Percentiles rank a stretch among this genome's conserved stretches.
phyloP scores from a whole-genome alignment of 2,329 filamentous ascomycete genomes.

The Sporothrix euskadiensis region DNA sequence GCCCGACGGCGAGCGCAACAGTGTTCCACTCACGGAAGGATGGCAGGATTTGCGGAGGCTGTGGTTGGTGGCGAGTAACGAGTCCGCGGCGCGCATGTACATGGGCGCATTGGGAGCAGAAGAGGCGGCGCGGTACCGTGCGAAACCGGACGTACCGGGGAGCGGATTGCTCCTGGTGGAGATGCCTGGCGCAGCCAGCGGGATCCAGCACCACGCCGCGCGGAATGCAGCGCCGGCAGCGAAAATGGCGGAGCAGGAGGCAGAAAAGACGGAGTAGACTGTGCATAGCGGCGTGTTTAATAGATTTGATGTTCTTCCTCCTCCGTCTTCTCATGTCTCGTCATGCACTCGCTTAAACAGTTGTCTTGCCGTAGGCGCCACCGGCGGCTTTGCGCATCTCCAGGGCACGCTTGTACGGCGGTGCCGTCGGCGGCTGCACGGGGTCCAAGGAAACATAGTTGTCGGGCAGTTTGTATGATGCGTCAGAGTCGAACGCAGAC shows the following conservation, averaged over 20 bases:
- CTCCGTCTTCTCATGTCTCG: neutral
- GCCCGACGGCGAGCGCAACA: slow-evolving; percentile 3
- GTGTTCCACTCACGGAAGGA: neutral
- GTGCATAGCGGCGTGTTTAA: neutral
- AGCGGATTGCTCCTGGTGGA: slow-evolving; percentile 41
- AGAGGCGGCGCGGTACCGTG: slow-evolving; percentile 30
- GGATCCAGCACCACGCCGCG: neutral
- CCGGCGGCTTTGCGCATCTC: slow-evolving; percentile 77
- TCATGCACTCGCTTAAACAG: neutral
- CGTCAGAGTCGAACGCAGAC: slow-evolving; percentile 92
- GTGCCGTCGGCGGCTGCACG: slow-evolving; percentile 91
- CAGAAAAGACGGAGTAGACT: slow-evolving; percentile 6
- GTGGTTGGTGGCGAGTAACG: slow-evolving; percentile 53
- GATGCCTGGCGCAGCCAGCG: slow-evolving; percentile 41
- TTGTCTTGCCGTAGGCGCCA: slow-evolving; percentile 75
- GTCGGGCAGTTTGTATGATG: slow-evolving; percentile 85
- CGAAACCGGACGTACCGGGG: slow-evolving; percentile 23
- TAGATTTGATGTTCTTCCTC: neutral
- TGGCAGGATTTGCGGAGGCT: slow-evolving; percentile 52
- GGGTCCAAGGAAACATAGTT: slow-evolving; percentile 86
- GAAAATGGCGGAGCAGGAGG: neutral
- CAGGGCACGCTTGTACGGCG: slow-evolving; percentile 87
- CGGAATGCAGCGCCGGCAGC: neutral
- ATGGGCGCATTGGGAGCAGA: slow-evolving; percentile 49
- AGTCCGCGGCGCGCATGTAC: slow-evolving; percentile 46